Conservation (phyloP, 257 asterid genomes). For the Solanum ossicruentum region DNA sequence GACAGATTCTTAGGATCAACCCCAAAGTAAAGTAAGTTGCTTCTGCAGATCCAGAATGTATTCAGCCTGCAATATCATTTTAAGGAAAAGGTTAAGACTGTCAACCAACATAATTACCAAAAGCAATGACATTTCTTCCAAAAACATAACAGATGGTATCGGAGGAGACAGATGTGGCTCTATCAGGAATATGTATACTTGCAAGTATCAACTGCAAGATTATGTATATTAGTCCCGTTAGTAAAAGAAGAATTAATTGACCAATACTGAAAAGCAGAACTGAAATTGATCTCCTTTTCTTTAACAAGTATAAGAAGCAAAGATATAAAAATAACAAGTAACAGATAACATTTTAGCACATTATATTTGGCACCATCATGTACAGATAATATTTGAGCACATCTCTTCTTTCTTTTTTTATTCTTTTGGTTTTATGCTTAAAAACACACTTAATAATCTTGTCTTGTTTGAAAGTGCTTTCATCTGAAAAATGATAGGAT, state of each 20-base stretch:
- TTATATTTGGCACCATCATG: not conserved
- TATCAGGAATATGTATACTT: not conserved
- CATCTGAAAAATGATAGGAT: not conserved
- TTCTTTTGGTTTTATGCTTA: not conserved
- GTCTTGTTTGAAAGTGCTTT: not conserved
- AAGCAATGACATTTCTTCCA: not conserved
- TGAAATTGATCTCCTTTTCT: not conserved
- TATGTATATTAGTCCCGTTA: not conserved
- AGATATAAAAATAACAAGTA: not conserved
- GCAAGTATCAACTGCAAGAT: not conserved
- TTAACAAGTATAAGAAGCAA: not conserved
- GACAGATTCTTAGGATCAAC: slow-evolving; percentile 54
- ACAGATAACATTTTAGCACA: not conserved
- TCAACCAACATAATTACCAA: not conserved
- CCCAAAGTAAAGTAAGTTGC: slow-evolving; percentile 76
- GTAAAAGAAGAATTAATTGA: not conserved
- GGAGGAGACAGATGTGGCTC: not conserved
- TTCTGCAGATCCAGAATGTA: slow-evolving; percentile 84
- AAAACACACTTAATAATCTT: not conserved
- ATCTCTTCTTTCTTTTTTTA: not conserved
- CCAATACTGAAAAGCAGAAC: not conserved
- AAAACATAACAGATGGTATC: not conserved
- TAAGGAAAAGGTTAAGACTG: not conserved
- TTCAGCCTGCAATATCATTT: slow-evolving; percentile 57
- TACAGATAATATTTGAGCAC: not conserved